phyloP scores from a whole-genome alignment of 805 yeast genomes.

The Hanseniaspora lindneri region DNA sequence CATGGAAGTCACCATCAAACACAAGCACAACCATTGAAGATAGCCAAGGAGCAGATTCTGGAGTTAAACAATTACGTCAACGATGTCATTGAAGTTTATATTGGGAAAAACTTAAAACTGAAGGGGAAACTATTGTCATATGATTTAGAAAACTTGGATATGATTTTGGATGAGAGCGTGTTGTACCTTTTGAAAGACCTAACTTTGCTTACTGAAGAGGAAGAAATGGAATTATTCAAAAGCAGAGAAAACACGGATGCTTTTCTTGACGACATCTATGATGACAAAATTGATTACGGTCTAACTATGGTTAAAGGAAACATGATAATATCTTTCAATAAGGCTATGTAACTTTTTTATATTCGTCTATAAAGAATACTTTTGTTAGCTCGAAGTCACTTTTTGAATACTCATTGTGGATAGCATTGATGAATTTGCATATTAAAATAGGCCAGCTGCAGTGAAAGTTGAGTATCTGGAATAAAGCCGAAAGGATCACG shows the following conservation, averaged over 20 bases:
- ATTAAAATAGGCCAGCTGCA: no score
- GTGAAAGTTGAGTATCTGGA: no score
- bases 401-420: no score
- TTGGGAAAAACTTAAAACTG: conserved; percentile 79
- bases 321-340: conserved; percentile 38
- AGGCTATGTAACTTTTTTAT: not conserved
- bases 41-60: conserved; percentile 82
- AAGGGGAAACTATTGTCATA: conserved; percentile 72
- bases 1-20: conserved; percentile 18
- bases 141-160: conserved; percentile 60
- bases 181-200: conserved; percentile 35
- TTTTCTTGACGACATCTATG: conserved; percentile 40
- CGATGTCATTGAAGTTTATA: conserved; percentile 58
- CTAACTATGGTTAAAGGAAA: conserved; percentile 72
- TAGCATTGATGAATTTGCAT: no score
- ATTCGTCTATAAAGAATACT: not conserved
- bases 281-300: conserved; percentile 13
- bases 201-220: conserved; percentile 6
- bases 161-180: conserved; percentile 57
- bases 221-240: conserved; percentile 46
- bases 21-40: conserved; percentile 36
- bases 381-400: no score
- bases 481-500: no score
- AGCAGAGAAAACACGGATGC: conserved; percentile 61
- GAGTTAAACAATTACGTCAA: conserved; percentile 70